Conservation (phyloP, 345 rosid genomes). For the Cardamine occulta region DNA sequence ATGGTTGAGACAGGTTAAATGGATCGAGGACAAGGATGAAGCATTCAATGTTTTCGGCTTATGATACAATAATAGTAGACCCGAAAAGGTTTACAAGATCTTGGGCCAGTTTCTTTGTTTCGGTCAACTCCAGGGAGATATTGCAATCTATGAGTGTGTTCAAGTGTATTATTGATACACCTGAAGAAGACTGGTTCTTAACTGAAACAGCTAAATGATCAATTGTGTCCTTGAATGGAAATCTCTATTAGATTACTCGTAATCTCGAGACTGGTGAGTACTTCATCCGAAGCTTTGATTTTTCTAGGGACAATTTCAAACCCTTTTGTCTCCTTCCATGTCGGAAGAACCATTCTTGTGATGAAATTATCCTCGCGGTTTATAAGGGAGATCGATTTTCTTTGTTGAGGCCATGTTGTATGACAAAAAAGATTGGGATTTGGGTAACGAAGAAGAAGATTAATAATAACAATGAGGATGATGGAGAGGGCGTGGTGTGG, state of each 20-base stretch:
- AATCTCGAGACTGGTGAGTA: neutral
- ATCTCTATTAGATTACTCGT: neutral
- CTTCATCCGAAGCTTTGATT: slow-evolving; percentile 17
- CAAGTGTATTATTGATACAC: no score
- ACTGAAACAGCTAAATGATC: no score
- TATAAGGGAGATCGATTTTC: slow-evolving; percentile 13
- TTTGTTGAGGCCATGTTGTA: neutral
- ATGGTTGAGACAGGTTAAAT: neutral
- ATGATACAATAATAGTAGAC: neutral
- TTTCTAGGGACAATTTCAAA: neutral
- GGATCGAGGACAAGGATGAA: neutral
- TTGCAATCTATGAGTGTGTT: no score
- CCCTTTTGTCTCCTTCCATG: slow-evolving; percentile 1
- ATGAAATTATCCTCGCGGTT: neutral
- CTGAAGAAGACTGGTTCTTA: no score
- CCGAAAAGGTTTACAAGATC: neutral
- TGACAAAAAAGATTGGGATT: neutral
- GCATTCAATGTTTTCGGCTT: neutral
- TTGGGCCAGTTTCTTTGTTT: no score
- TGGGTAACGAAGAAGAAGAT: neutral
- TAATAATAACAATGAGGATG: no score
- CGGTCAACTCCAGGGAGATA: no score
- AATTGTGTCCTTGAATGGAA: neutral
- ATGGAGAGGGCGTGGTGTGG: neutral
- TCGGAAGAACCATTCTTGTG: neutral